Base-by-base conservation (phyloP, 1,284 basidiomycete genomes). In the Vanrija pseudolonga region DNA sequence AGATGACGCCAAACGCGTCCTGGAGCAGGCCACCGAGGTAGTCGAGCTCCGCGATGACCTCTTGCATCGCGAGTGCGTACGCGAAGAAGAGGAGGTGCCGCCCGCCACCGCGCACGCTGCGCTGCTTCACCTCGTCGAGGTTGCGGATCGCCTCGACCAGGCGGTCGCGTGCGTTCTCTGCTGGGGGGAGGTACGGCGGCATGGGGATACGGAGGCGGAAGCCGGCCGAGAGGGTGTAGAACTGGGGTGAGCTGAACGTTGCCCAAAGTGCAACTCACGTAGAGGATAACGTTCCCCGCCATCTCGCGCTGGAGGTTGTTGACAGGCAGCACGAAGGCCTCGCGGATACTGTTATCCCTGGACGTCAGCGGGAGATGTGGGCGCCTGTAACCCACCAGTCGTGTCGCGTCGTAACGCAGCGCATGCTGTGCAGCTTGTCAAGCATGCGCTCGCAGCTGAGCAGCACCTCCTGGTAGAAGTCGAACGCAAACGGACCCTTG, bases 171-270 rank as follows among this genome's bases (percentile, higher is more conserved):
- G 90, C 84, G 59, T 85, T 80, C 65, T 92, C 90, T 0, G 89
- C 94, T 0, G 93, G 93, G 3, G 95, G 95, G 1, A 98, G 83
- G 73, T 94, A 97, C 0, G 95, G 92, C 0, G 95, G 92, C 24
- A 98, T 79, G 0, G 95, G 95, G 4, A 88, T 85, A 65, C 97
- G 95, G 26, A 94, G 81, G 24, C 86, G 81, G 72, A 97, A 92
- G 0, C 90, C 88, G 0, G 90, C 85, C 1, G 90, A 87, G 6
- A 98, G 80, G 0, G 86, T 86, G 26, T 91, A 91, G 73, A 97
- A 90, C 73, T 76, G 56, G 3, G 3, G 50, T 56, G 40, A 51
- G 50, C 19, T 18, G 4, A 24, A 26, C 15, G n/a, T 8, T 3
- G 42, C 9, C 42, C 20, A 42, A 5, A 23, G 24, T 36, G 32